phyloP scores from a whole-genome alignment of 352 stramenopile species.

The Pythium oligandrum region DNA sequence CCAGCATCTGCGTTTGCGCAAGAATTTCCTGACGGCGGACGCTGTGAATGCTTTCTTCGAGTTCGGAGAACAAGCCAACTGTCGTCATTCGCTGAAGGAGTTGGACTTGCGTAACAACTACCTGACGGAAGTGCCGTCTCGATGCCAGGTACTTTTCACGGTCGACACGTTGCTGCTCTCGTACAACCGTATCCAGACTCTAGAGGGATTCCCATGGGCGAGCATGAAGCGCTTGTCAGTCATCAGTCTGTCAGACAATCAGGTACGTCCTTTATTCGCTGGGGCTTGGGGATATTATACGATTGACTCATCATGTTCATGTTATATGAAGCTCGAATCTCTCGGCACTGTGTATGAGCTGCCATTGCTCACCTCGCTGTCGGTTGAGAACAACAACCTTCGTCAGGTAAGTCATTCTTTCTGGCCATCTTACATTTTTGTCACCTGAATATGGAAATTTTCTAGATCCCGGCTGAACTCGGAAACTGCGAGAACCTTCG shows the following conservation, averaged over 20 bases:
- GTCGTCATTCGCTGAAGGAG: slow-evolving; percentile 54
- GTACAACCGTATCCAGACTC: slow-evolving; percentile 51
- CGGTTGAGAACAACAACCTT: slow-evolving; percentile 82
- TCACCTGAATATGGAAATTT: neutral
- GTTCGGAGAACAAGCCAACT: slow-evolving; percentile 14
- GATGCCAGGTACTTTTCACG: slow-evolving; percentile 32
- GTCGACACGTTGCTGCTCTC: slow-evolving; percentile 69
- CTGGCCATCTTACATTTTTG: neutral
- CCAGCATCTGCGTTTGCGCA: slow-evolving; percentile 57
- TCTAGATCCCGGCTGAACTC: slow-evolving; percentile 65
- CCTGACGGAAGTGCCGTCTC: slow-evolving; percentile 40
- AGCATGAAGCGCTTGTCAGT: slow-evolving; percentile 59
- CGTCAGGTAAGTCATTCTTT: slow-evolving; percentile 32
- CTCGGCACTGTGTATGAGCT: slow-evolving; percentile 58
- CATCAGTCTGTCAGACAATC: slow-evolving; percentile 61
- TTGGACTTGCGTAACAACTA: slow-evolving; percentile 72
- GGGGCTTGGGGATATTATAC: too few relatives aligned
- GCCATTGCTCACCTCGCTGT: slow-evolving; percentile 59
- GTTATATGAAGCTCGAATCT: slow-evolving; percentile 38
- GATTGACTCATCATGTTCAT: neutral
- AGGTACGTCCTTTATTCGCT: slow-evolving; percentile 23
- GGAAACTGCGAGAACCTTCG: slow-evolving; percentile 49
- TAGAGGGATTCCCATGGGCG: slow-evolving; percentile 58
- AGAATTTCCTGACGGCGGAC: slow-evolving; percentile 64
- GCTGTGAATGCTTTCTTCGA: slow-evolving; percentile 41